Evolutionary conservation across 192 early-diverging fungal genomes (phyloP), one percentile per base, ranked within the genome.

Genomic region (Coemansia sp.): DNA sequence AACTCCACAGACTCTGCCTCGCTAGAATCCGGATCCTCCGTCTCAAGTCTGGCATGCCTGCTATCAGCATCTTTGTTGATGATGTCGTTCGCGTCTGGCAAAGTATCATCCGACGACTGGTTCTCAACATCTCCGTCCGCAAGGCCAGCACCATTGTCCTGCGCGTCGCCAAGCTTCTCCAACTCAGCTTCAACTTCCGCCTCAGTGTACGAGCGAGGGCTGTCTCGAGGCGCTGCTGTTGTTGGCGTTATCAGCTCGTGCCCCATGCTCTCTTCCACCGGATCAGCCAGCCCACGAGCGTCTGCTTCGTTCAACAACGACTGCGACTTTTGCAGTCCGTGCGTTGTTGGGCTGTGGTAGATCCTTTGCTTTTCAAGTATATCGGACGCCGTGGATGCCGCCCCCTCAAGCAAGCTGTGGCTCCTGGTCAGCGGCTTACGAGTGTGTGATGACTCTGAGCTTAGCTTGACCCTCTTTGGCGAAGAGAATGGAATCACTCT

Each of bases 381-480:
- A 2, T 23, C 22, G 13, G 45, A 13, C 45, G 20, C 23, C 23
- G 17, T 4, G 3, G 38, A 41, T 41, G 38, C 38, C 7, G 34
- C 34, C 7, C 19, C 19, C 6, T 17, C 42, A 20, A 44, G 19
- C 42, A 17, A 7, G 4, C 20, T 19, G 14, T 25, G 45, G 0
- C 23, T 23, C 4, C 14, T 48, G 45, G 6, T 15, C 6, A 48
- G 20, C 0, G 22, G 22, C 15, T 15, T 48, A 25, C 45, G 45
- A 8, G 25, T 20, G 15, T 48, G 3, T 3, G 20, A 6, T 25
- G 45, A 23, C 23, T 23, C 45, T 25, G 45, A 22, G 22, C 45
- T 48, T 25, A 80, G 66, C 14, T 71, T 67, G 10, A 80, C 74
- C 36, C 77, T 61, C 65, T 80, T 80, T 20, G 67, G 50, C 8